Base-by-base conservation (phyloP, 2,329 filamentous ascomycete genomes). In the Exserohilum turcica region DNA sequence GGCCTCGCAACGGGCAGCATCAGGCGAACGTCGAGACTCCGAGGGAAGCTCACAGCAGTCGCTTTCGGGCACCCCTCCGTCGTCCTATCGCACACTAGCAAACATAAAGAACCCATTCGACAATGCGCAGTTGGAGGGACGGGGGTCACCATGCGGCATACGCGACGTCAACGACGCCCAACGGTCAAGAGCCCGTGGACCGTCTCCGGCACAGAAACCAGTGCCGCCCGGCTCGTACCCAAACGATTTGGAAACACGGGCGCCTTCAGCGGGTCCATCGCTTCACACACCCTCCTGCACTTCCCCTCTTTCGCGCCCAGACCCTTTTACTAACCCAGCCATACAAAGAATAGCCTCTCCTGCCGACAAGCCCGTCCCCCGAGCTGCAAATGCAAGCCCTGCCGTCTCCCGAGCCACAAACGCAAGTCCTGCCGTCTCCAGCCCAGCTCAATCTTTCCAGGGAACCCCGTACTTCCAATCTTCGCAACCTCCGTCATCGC, bases 1-100 rank as follows among this genome's bases (percentile, higher is more conserved):
- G 42, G 77, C 72, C 32, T 62, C 61, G 24, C 71, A 75, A 32
- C 66, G 59, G 16, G 63, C 62, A 24, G 53, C 48, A 4, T 60
- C 66, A 3, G 57, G 59, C 18, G 43, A 53, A 15, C 65, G 64
- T 24, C 59, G 64, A 3, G 65, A 67, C 27, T 75, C 73, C 5
- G 66, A 64, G 21, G 68, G 70, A 18, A 74, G 70, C 48, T 67
- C 64, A 12, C 40, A 61, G 48, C 59, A 54, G 15, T 57, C 56
- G 2, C 51, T 61, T 13, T 57, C 66, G 13, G 65, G 63, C 13
- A 71, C 67, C 1, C 67, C 71, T 5, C 69, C 69, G 8, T 59
- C 61, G 4, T 51, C 65, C 4, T 59, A 59, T 46, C 56, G 52
- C 28, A 37, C 59, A 15, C 54, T 57, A 8, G 58, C 62, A n/a